Percentiles rank a stretch among this genome's conserved stretches.
These are phyloP conservation scores for Botrytis elliptica DNA, from an alignment of 2,329 filamentous ascomycete genomes.

Conservation along the genomic window DNA sequence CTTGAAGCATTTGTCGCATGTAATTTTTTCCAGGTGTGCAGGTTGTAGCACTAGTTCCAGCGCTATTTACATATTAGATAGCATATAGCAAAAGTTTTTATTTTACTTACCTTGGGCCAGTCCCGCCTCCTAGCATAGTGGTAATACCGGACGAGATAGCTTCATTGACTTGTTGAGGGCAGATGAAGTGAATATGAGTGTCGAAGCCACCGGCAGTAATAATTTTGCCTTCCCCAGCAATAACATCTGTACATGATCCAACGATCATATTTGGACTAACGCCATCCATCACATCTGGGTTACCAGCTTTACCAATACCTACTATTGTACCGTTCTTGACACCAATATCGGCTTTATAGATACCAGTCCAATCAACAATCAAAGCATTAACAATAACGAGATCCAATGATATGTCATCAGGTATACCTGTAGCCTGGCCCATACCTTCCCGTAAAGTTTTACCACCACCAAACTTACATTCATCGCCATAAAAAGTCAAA, in stretches of 20 bases:
- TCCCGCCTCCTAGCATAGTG: constrained; percentile 86
- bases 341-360: constrained; percentile 95
- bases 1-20: constrained; percentile 86
- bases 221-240: constrained; percentile 87
- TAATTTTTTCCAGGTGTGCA: constrained; percentile 85
- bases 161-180: constrained; percentile 86
- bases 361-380: constrained; percentile 86
- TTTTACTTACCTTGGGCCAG: constrained; percentile 69
- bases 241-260: constrained; percentile 85
- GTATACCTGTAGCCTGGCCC: constrained; percentile 81
- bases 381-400: constrained; percentile 87
- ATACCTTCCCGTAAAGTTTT: constrained; percentile 94
- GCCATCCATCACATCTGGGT: constrained; percentile 95
- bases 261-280: constrained; percentile 77
- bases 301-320: constrained; percentile 91
- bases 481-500: constrained; percentile 80
- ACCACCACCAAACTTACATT: constrained; percentile 92
- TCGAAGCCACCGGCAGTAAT: constrained; percentile 89
- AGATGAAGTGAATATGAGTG: constrained; percentile 91
- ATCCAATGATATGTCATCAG: constrained; percentile 72
- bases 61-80: constrained; percentile 47
- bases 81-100: not conserved
- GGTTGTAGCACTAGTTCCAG: constrained; percentile 87
- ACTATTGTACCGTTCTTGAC: constrained; percentile 84
- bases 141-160: constrained; percentile 83